Base-by-base conservation (phyloP, 1,284 basidiomycete species). In the Sphaerobolus stellatus region DNA sequence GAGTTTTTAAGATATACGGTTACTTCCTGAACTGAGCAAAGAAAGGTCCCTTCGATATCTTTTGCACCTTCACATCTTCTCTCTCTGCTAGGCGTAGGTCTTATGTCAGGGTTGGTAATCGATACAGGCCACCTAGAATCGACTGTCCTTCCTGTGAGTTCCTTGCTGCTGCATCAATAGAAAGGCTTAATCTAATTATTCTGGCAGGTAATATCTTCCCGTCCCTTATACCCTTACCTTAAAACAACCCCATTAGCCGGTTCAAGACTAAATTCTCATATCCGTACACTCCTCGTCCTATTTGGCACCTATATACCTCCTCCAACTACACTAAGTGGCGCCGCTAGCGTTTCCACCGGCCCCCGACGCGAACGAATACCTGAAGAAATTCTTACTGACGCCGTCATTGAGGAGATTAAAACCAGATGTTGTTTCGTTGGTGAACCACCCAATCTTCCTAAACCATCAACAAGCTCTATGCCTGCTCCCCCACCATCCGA, bases 111-210 rank as follows among this genome's bases (percentile, higher is more conserved):
- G 1, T 80, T 99, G 6, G 95, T 98, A 1, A 76, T 99, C 2
- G 94, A 98, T 63, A 86, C 86, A 59, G 97, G 96, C 0, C 87
- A 95, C 67, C 79, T 96, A 1, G 94, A 99, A 69, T 89, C 94
- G 0, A 88, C 86, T 2, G 84, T 87, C 7, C 78, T 96, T 38
- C 94, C 96, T 0, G 95, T 96, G 64, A 54, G 89, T 75, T 13
- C 31, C 33, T 18, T 47, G 49, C n/a, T n/a, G 11, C 11, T 13
- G 54, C 6, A 51, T 41, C 25, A 33, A 27, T 43, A 33, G 34
- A 43, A 53, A 48, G 31, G 53, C 44, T 18, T 52, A 25, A 45
- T 43, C 41, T 48, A 43, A 56, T 31, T 41, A 24, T 43, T 5
- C 7, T 44, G 45, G 28, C 20, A 97, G 94, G 92, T 97, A 61